Percentiles rank a stretch among this genome's conserved stretches.
Conservation (phyloP, 75 land plant genomes). For the Azolla pinnata region DNA sequence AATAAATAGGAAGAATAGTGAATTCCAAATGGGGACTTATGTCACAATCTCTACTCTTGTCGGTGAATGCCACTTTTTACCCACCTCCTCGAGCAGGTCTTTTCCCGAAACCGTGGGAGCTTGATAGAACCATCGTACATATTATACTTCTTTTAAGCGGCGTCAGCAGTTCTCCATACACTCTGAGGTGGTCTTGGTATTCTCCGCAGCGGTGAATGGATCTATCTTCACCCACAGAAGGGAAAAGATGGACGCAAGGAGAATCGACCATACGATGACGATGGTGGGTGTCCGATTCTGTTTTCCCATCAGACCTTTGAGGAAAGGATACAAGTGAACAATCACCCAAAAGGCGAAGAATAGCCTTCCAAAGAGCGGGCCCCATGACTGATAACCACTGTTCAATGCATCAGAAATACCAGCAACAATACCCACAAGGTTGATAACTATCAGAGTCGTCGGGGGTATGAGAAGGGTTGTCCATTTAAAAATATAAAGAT, state of each 20-base stretch:
- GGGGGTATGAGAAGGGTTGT: conserved; percentile 91
- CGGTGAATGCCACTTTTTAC: no score
- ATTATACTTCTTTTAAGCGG: no score
- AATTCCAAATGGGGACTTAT: no score
- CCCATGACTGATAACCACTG: conserved; percentile 90
- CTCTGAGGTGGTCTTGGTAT: conserved; percentile 8
- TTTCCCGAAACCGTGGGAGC: no score
- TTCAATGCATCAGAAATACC: conserved; percentile 93
- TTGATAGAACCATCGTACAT: no score
- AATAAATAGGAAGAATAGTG: no score
- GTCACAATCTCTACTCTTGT: no score
- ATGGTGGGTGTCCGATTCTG: conserved; percentile 38
- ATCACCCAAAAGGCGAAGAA: conserved; percentile 93
- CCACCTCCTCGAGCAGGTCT: no score
- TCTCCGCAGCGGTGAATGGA: conserved; percentile 23
- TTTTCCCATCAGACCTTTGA: conserved; percentile 35
- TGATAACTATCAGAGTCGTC: conserved; percentile 75
- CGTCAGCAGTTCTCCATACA: conserved; percentile 26
- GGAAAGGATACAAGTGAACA: conserved; percentile 35
- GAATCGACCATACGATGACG: conserved; percentile 35
- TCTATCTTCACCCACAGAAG: conserved; percentile 31
- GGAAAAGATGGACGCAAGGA: conserved; percentile 36
- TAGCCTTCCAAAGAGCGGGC: conserved; percentile 86
- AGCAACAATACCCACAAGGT: conserved; percentile 90
- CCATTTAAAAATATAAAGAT: conserved; percentile 88